A percentile compares a stretch with the other conserved stretches of the same genome.
phyloP scores from a whole-genome alignment of 371 early-diverging fungal species.

The Apophysomyces ossiformis region DNA sequence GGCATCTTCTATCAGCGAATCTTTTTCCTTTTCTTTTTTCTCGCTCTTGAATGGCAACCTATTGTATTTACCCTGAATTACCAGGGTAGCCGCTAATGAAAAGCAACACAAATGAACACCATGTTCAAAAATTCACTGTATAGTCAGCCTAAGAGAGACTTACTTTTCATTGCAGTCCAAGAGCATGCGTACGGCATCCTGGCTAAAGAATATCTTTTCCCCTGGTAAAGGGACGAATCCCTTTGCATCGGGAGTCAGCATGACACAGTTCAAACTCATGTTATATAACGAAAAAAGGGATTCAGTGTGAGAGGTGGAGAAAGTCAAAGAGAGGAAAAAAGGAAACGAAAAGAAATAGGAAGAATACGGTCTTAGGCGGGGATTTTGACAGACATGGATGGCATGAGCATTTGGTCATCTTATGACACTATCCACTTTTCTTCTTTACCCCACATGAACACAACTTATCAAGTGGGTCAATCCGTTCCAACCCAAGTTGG shows the following conservation, averaged over 20 bases:
- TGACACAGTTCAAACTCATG: conserved; percentile 64
- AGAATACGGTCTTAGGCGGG: too few relatives aligned
- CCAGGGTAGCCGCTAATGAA: conserved; percentile 46
- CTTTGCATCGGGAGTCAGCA: conserved; percentile 43
- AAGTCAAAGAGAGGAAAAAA: neutral
- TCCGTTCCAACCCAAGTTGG: too few relatives aligned
- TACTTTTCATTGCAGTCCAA: conserved; percentile 46
- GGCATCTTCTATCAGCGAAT: too few relatives aligned
- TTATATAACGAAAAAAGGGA: neutral
- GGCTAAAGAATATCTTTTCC: conserved; percentile 50
- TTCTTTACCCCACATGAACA: too few relatives aligned
- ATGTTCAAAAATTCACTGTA: neutral
- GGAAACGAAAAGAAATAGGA: neutral
- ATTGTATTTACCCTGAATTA: conserved; percentile 31
- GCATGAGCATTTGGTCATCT: too few relatives aligned
- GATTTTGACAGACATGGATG: too few relatives aligned
- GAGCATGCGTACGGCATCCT: conserved; percentile 35
- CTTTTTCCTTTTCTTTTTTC: too few relatives aligned
- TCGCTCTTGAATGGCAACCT: too few relatives aligned
- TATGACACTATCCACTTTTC: too few relatives aligned
- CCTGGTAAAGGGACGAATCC: conserved; percentile 52
- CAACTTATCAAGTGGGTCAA: too few relatives aligned
- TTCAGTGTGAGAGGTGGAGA: neutral
- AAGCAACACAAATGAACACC: neutral
- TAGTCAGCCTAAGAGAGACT: neutral